Evolutionary conservation across 1,284 basidiomycete genomes (phyloP), one percentile per base, ranked within the genome.

Genomic region (Papiliotrema fonsecae): DNA sequence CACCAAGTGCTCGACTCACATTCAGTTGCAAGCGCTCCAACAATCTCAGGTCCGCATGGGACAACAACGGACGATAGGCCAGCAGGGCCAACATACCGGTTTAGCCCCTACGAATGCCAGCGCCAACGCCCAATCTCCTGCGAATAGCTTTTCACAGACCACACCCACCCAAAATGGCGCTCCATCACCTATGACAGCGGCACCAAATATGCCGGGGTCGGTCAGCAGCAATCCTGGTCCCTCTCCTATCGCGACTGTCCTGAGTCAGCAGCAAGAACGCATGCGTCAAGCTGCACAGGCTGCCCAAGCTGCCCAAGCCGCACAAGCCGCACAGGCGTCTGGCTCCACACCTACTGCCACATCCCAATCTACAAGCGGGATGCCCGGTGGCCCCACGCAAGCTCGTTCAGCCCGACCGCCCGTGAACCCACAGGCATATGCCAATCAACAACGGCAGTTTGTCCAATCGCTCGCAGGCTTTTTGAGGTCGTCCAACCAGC

Each of bases 21-120:
- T 27, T 6, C 46, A 67, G 65, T 47, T 70, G 14, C 64, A 66
- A 41, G 64, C 62, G 3, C 49, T 67, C 32, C 64, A 64, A 31
- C 47, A 44, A 7, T 57, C 61, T 2, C 60, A 66, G 26, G 57
- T 56, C 3, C 61, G 57, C 27, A 47, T 54, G 35, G 55, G 57
- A 24, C 53, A 25, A 19, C 10, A 19, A 24, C 34, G 36, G 28
- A 27, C 42, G 6, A 19, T 45, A 6, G 18, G 30, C 18, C 31
- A 21, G 18, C 47, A 31, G 14, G 52, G 46, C 5, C n/a, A n/a
- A n/a, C n/a, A n/a, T n/a, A n/a, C n/a, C n/a, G n/a, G n/a, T n/a
- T n/a, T n/a, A n/a, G n/a, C n/a, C n/a, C n/a, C n/a, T n/a, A 31
- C 47, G 6, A 19, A 36, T 10, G 31, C 52, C 52, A 22, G 49